A percentile compares a stretch with the other conserved stretches of the same genome.
Conservation (phyloP, 2,329 filamentous ascomycete species). For the Ophiosphaerella narmari region DNA sequence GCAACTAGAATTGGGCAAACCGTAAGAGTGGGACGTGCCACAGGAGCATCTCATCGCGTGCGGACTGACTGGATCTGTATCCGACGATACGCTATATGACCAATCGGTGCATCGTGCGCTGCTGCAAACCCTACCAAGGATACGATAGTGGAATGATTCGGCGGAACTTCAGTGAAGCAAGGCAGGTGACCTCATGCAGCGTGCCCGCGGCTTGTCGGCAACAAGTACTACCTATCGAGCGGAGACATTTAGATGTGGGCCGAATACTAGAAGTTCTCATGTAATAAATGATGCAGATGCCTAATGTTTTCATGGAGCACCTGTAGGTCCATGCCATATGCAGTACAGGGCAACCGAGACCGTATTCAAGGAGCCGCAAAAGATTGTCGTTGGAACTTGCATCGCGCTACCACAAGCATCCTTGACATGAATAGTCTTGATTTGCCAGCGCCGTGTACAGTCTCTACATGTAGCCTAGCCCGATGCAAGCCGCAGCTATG, state of each 20-base stretch:
- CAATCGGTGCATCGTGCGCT: not conserved
- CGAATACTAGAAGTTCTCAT: too few species aligned
- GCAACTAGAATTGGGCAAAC: too few species aligned
- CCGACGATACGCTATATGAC: slow-evolving; percentile 2
- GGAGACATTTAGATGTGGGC: too few species aligned
- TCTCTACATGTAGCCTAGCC: slow-evolving; percentile 26
- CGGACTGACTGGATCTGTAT: slow-evolving; percentile 1
- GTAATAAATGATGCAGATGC: not conserved
- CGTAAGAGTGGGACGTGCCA: too few species aligned
- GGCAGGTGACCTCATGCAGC: slow-evolving; percentile 4
- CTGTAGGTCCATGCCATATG: slow-evolving; percentile 12
- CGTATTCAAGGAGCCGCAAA: slow-evolving; percentile 11
- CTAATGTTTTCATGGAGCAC: not conserved
- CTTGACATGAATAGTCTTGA: slow-evolving; percentile 29
- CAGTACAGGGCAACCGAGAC: not conserved
- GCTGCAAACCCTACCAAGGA: slow-evolving; percentile 9
- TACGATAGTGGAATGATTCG: slow-evolving; percentile 3
- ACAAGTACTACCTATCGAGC: not conserved
- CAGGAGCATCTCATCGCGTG: slow-evolving; percentile 2
- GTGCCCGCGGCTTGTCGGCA: not conserved
- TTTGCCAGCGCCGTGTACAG: slow-evolving; percentile 20
- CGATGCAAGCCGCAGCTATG: slow-evolving; percentile 17
- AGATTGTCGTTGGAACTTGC: slow-evolving; percentile 18
- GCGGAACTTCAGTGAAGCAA: slow-evolving; percentile 1
- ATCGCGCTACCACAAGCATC: slow-evolving; percentile 21